Evolutionary conservation across 148 eudicot genomes (phyloP).

Genomic region (Chenopodium album): DNA sequence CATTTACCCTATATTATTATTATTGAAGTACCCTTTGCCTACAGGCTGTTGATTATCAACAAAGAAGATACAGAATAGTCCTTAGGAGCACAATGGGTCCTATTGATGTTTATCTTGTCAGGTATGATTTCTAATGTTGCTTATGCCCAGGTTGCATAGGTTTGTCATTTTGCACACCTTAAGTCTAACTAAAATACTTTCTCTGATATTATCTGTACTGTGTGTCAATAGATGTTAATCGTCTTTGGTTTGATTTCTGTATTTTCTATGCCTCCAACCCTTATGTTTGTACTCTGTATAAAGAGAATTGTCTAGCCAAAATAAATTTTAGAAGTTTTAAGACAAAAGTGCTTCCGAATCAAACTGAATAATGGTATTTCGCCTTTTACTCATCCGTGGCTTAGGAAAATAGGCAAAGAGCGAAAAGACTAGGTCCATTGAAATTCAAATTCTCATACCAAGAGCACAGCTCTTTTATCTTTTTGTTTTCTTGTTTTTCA

Average conservation of each 20-base stretch:
- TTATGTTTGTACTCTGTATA: background rate
- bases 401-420: background rate
- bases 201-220: background rate
- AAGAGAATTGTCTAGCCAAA: background rate
- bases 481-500: background rate
- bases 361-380: background rate
- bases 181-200: background rate
- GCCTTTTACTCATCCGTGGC: background rate
- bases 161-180: background rate
- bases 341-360: background rate
- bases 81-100: conserved; percentile 99
- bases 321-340: background rate
- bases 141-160: background rate
- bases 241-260: conserved; percentile 54
- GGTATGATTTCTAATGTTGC: conserved; percentile 43
- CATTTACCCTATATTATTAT: background rate
- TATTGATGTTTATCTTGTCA: conserved; percentile 94
- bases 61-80: conserved; percentile 90
- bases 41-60: conserved; percentile 87
- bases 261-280: background rate
- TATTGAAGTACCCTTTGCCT: conserved; percentile 15
- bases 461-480: background rate
- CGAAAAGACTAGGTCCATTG: background rate
- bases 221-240: conserved; percentile 28
- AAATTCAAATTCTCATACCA: background rate